Evolutionary conservation across 495 filamentous ascomycete species (phyloP).

Genomic region (Penicillium malachiteum): DNA sequence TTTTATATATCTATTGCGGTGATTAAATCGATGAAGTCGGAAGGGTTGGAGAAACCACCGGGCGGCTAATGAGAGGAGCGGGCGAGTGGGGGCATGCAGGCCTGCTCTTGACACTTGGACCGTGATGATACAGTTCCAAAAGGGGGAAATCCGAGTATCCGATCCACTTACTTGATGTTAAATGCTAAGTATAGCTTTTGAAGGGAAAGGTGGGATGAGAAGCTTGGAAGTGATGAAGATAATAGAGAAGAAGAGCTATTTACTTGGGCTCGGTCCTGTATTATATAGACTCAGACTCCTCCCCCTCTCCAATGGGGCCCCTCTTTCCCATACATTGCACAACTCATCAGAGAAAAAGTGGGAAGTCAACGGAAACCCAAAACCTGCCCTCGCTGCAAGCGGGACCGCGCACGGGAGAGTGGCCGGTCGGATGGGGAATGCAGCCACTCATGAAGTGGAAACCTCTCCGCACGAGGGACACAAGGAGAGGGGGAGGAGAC

Average conservation of each 20-base stretch:
- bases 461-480: slow-evolving; percentile 28
- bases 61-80: neutral
- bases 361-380: neutral
- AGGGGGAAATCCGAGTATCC: neutral
- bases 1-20: slow-evolving; percentile 5
- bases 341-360: neutral
- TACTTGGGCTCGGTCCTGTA: neutral
- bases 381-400: neutral
- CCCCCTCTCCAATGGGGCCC: slow-evolving; percentile 1
- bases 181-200: neutral
- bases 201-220: neutral
- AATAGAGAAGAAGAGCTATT: neutral
- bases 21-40: slow-evolving; percentile 17
- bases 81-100: neutral
- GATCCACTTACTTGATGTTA: neutral
- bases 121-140: neutral
- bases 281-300: slow-evolving; percentile 1
- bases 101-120: neutral
- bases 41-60: slow-evolving; percentile 20
- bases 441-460: slow-evolving; percentile 10
- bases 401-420: slow-evolving; percentile 6
- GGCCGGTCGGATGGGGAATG: slow-evolving; percentile 9
- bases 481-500: slow-evolving; percentile 8
- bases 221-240: neutral
- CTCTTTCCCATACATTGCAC: slow-evolving; percentile 1